Evolutionary conservation across 768 basidiomycete species (phyloP).

Genomic region (Neoboletus subvelutipes): DNA sequence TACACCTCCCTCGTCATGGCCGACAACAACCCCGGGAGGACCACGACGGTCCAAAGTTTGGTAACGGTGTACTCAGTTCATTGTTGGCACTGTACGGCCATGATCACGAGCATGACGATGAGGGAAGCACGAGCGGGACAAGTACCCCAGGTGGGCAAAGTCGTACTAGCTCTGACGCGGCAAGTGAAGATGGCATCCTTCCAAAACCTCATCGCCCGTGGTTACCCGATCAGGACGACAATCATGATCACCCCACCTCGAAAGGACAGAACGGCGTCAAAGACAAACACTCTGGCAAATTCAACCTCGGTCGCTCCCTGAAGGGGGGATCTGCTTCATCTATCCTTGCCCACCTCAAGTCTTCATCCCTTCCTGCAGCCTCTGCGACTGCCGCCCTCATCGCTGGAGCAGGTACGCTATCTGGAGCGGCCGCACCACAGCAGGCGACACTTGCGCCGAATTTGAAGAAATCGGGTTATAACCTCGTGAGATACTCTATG

Average conservation of each 20-base stretch:
- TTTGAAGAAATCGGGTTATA: constrained; percentile 61
- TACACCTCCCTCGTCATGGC: constrained; percentile 1
- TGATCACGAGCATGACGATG: constrained; percentile 32
- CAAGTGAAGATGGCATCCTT: constrained; percentile 20
- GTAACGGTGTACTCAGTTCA: constrained; percentile 62
- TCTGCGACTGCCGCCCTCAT: constrained; percentile 56
- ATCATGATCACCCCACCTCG: constrained; percentile 1
- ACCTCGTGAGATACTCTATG: constrained; percentile 53
- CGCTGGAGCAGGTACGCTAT: constrained; percentile 63
- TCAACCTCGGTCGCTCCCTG: constrained; percentile 17
- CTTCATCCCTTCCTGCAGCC: constrained; percentile 22
- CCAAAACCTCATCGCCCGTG: constrained; percentile 21
- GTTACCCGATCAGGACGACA: constrained; percentile 14
- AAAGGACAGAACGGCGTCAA: neutral
- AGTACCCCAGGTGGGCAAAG: constrained; percentile 22
- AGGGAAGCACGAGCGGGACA: constrained; percentile 20
- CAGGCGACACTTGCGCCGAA: constrained; percentile 52
- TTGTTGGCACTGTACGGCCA: constrained; percentile 60
- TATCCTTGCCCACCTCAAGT: constrained; percentile 19
- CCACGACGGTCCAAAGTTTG: constrained; percentile 21
- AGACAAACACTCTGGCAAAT: constrained; percentile 1
- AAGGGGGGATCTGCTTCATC: constrained; percentile 28
- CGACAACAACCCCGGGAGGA: constrained; percentile 7
- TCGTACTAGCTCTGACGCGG: constrained; percentile 21
- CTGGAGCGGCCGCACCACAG: constrained; percentile 57